Evolutionary conservation across 169 alveolate genomes (phyloP), one percentile per base, ranked within the genome.

Genomic region (Eimeria praecox): DNA sequence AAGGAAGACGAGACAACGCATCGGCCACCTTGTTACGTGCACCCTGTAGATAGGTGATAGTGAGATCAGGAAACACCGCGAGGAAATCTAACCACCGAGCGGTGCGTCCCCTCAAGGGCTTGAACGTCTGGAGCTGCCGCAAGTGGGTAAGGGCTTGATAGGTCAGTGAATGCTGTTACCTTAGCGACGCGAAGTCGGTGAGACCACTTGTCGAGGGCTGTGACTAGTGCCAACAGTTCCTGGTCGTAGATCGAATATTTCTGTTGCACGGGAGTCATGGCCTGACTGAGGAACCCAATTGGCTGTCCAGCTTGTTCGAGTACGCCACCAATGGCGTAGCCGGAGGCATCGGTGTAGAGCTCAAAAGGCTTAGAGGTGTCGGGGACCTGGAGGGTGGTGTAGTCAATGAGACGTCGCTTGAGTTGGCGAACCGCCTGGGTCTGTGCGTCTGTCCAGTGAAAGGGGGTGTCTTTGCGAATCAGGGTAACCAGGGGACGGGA

Each of bases 321-420:
- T 14, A 64, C 75, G 40, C 16, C 83, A 35, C 52, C 83, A 0
- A 18, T 5, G 59, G 86, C 86, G 86, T 40, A 38, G 35, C 59
- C 86, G 12, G 56, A 75, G 4, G 86, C 86, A 24, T 75, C 46
- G 52, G 83, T 71, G n/a, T 71, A 40, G n/a, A 71, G n/a, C n/a
- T 71, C 52, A 20, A 71, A 71, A 35, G 88, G 87, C 62, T 78
- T 78, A 14, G 44, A 42, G 35, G 88, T 78, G 52, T 78, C 62
- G 14, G 88, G 88, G 30, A 78, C 42, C 22, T 78, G 66, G 4
- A 78, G 66, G 62, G 88, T 78, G 42, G 62, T 78, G 49, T 18
- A 78, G n/a, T 78, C 62, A 4, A 44, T 44, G 22, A 78, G 52
- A 0, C 40, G 2, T 20, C 44, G 66, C 49, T 78, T 78, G 24